Evolutionary conservation across 2,329 filamentous ascomycete genomes (phyloP).

Genomic region (Fusarium citri): DNA sequence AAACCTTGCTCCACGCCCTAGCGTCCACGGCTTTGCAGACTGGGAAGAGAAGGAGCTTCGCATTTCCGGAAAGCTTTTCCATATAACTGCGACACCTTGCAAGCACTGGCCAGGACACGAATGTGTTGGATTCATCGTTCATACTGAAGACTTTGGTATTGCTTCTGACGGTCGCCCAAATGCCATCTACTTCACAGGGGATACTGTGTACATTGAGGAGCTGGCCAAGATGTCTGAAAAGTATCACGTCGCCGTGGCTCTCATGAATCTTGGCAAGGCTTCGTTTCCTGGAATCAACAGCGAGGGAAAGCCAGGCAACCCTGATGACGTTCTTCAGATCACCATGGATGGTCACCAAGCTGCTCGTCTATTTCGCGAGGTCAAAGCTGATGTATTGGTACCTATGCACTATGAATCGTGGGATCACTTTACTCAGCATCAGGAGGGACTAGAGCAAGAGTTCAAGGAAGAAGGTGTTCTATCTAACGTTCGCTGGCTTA

Average conservation of each 20-base stretch:
- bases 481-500: neutral
- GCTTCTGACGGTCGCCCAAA: neutral
- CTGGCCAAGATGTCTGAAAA: neutral
- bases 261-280: conserved; percentile 3
- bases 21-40: neutral
- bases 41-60: neutral
- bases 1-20: neutral
- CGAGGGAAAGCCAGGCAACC: neutral
- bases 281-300: neutral
- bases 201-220: neutral
- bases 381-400: conserved; percentile 2
- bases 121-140: neutral
- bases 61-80: neutral
- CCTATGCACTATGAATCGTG: conserved; percentile 26
- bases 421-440: conserved; percentile 7
- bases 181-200: neutral
- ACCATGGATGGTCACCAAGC: conserved; percentile 18
- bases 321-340: neutral
- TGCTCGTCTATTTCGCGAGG: neutral
- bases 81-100: neutral
- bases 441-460: neutral
- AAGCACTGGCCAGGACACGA: neutral
- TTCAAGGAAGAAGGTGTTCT: neutral
- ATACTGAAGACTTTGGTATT: neutral
- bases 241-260: neutral